These are phyloP conservation scores for Microbotryomycetes sp. DNA, from an alignment of 1,284 basidiomycete genomes.

Conservation along the genomic window DNA sequence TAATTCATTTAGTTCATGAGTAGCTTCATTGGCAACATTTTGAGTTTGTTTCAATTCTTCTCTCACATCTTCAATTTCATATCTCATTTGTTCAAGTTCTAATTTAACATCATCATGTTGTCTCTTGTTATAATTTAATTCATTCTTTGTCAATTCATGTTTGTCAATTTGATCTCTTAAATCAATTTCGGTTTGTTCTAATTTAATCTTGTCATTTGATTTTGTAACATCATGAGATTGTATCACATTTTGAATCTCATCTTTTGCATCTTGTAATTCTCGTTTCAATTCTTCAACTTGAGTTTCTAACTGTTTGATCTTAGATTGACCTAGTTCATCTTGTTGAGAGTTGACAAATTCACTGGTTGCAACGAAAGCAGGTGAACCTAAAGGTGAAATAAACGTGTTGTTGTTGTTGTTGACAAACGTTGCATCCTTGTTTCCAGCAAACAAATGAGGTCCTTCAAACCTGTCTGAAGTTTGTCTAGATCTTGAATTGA, in stretches of 20 bases:
- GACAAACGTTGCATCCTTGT: slow-evolving; percentile 26
- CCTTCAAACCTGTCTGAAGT: slow-evolving; percentile 22
- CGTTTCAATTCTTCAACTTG: slow-evolving; percentile 1
- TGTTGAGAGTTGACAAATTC: neutral
- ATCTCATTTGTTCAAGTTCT: slow-evolving; percentile 3
- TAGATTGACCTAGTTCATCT: neutral
- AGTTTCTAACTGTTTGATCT: neutral
- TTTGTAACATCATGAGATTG: neutral
- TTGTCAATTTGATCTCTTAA: neutral
- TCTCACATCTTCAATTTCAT: slow-evolving; percentile 1
- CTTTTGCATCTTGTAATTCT: neutral
- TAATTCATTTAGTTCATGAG: neutral
- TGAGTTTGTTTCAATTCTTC: slow-evolving; percentile 1
- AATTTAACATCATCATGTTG: neutral
- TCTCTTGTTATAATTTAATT: neutral
- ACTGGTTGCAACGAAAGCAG: neutral
- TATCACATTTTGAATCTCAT: neutral
- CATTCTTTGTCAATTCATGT: neutral
- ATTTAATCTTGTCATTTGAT: neutral
- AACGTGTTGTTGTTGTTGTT: slow-evolving; percentile 1
- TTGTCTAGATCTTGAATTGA: too few relatives aligned
- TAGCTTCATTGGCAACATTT: neutral
- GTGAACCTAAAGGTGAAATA: neutral
- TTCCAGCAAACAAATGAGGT: slow-evolving; percentile 28
- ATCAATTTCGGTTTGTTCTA: neutral